phyloP scores from a whole-genome alignment of 2,329 filamentous ascomycete species.

The Sporothrix schenckii region DNA sequence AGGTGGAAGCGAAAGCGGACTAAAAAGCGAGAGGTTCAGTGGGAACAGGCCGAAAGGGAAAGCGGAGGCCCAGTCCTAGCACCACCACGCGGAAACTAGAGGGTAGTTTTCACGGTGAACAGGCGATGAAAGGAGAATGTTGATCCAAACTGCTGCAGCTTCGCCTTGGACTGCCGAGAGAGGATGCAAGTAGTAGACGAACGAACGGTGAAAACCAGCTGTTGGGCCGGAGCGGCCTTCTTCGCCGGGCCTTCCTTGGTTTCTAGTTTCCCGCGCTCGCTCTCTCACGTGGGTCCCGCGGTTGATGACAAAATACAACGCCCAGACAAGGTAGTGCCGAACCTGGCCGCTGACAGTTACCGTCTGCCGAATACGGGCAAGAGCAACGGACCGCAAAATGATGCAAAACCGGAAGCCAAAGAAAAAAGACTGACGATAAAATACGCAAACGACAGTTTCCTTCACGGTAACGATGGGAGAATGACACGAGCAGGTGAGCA shows the following conservation, averaged over 20 bases:
- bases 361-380: neutral
- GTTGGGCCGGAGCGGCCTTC: neutral
- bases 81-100: neutral
- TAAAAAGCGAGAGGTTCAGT: conserved; percentile 25
- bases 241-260: conserved; percentile 3
- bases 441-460: neutral
- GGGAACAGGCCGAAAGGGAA: neutral
- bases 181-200: neutral
- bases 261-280: neutral
- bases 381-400: neutral
- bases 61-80: conserved; percentile 12
- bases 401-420: neutral
- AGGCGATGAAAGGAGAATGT: neutral
- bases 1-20: conserved; percentile 16
- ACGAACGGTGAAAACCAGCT: neutral
- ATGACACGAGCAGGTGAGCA: neutral
- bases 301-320: neutral
- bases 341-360: conserved; percentile 22
- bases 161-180: neutral
- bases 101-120: neutral
- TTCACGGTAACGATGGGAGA: neutral
- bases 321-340: conserved; percentile 12
- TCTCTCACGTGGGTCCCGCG: conserved; percentile 27
- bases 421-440: neutral
- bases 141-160: neutral